Conservation (phyloP, 345 rosid species). For the Ricinus communis region DNA sequence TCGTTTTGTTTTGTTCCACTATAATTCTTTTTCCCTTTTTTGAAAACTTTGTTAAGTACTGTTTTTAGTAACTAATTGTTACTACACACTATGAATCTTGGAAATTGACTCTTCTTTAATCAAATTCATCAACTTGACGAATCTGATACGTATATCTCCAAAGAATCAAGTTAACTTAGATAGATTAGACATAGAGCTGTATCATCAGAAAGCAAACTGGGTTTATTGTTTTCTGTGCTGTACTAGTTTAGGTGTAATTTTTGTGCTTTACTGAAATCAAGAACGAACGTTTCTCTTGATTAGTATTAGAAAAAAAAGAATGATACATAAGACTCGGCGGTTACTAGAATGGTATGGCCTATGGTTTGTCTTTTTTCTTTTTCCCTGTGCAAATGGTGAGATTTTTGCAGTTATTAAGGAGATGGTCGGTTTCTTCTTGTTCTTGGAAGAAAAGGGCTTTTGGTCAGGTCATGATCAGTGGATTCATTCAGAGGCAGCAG, state of each 20-base stretch:
- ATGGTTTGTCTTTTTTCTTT: conserved; percentile 7
- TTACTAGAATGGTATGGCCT: conserved; percentile 23
- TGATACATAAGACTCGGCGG: conserved; percentile 35
- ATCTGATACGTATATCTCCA: background rate
- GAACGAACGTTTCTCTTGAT: conserved; percentile 25
- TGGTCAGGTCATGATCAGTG: conserved; percentile 1
- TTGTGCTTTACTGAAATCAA: conserved; percentile 49
- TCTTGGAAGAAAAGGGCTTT: conserved; percentile 8
- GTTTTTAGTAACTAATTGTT: background rate
- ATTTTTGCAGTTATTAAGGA: conserved; percentile 44
- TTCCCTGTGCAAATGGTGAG: conserved; percentile 25
- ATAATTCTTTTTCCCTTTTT: background rate
- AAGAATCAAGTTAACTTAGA: background rate
- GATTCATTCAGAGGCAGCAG: too few species aligned
- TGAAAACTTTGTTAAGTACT: background rate
- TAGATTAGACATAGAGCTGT: background rate
- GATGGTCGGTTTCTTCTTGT: conserved; percentile 45
- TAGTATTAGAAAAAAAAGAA: conserved; percentile 14
- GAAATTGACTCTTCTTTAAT: background rate
- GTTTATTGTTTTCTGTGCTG: background rate
- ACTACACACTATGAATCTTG: background rate
- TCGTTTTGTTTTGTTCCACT: background rate
- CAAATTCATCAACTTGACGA: background rate
- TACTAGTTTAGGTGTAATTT: conserved; percentile 8
- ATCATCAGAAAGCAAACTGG: background rate